Conservation (phyloP, 1,284 basidiomycete species). For the Melampsora abietis-canadensis region DNA sequence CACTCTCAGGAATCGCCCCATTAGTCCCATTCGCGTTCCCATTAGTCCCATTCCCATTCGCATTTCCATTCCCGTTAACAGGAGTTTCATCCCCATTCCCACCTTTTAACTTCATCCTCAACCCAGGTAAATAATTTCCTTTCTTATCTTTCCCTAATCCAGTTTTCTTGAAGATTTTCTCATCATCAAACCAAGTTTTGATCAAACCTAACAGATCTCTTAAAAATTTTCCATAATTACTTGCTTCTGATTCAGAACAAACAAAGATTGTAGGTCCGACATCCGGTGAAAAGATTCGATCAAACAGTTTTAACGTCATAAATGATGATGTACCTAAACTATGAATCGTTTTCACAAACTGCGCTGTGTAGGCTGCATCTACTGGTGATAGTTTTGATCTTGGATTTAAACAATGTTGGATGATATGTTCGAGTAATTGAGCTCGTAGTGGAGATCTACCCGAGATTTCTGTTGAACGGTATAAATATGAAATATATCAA, state of each 20-base stretch:
- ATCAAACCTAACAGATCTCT: slow-evolving; percentile 35
- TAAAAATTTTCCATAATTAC: slow-evolving; percentile 69
- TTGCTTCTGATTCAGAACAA: slow-evolving; percentile 91
- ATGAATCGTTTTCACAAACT: slow-evolving; percentile 84
- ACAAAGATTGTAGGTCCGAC: slow-evolving; percentile 81
- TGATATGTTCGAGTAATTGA: slow-evolving; percentile 63
- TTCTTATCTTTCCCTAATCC: slow-evolving; percentile 34
- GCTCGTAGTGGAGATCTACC: slow-evolving; percentile 50
- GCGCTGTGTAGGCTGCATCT: slow-evolving; percentile 90
- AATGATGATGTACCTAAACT: slow-evolving; percentile 80
- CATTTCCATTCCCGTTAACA: slow-evolving; percentile 11
- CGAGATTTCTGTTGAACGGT: neutral
- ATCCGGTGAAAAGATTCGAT: slow-evolving; percentile 78
- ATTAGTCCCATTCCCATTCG: too few relatives aligned
- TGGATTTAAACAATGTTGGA: slow-evolving; percentile 89
- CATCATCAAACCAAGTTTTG: slow-evolving; percentile 41
- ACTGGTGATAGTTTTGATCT: slow-evolving; percentile 86
- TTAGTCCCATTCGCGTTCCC: too few relatives aligned
- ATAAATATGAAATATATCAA: neutral
- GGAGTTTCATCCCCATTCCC: slow-evolving; percentile 22
- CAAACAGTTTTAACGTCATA: slow-evolving; percentile 77
- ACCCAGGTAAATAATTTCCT: slow-evolving; percentile 38
- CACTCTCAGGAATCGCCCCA: slow-evolving; percentile 26
- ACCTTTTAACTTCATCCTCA: slow-evolving; percentile 32
- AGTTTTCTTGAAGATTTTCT: slow-evolving; percentile 21